Evolutionary conservation across 2,329 filamentous ascomycete genomes (phyloP), one percentile per base, ranked within the genome.

Genomic region (Pseudofabraea citricarpa): DNA sequence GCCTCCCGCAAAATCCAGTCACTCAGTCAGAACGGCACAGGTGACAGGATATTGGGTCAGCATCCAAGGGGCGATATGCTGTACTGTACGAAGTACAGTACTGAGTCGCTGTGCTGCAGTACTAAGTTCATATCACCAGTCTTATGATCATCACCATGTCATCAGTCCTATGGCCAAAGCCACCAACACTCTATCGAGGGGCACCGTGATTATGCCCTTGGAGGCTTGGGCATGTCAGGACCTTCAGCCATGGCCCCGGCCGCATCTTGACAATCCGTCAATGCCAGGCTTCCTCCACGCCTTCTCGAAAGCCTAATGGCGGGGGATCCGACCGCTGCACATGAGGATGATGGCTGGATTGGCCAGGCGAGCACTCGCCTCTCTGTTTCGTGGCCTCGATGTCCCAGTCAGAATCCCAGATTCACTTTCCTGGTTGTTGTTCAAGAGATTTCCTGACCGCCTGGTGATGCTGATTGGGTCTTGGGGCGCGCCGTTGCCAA

Each of bases 221-320:
- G 18, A 9, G 33, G 3, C 27, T 10, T n/a, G 16, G 27, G 27
- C n/a, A n/a, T n/a, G n/a, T n/a, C n/a, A n/a, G n/a, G n/a, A n/a
- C n/a, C 27, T 31, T 31, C 27, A 6, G 27, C 35, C 19, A 22
- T 37, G 19, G 18, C 15, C 35, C 35, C 13, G 16, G 35, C 19
- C 21, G n/a, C 12, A 5, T 31, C 27, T 31, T 12, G 27, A 4
- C 13, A 27, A 31, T 12, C 27, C 46, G 26, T 29, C 12, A 22
- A 21, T 29, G n/a, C 23, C 18, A 9, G 18, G 6, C 12, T 40
- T 16, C 13, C 18, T 32, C 16, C 18, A 27, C 15, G 18, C 32
- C 50, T 49, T 54, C 48, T 44, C 37, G 46, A 37, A 48, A 49
- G 45, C 36, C 42, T 39, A 46, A 47, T 49, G 43, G 49, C 43